Evolutionary conservation across 192 early-diverging fungal species (phyloP).

Genomic region (Podila clonocystis): DNA sequence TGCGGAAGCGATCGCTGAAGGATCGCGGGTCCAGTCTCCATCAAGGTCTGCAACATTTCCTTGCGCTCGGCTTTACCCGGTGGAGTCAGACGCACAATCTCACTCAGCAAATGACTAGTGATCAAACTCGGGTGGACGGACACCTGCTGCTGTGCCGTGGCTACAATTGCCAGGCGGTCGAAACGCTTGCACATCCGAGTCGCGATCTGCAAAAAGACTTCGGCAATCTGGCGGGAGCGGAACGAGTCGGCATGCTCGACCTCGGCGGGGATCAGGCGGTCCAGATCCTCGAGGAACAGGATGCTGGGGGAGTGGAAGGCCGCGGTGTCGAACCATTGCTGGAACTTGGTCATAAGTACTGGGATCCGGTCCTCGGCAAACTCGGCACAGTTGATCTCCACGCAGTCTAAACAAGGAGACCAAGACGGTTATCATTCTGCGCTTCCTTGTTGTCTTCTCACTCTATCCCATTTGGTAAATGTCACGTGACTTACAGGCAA

Average conservation of each 20-base stretch:
- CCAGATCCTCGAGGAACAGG: conserved; percentile 80
- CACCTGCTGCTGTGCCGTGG: conserved; percentile 71
- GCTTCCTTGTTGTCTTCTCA: not conserved
- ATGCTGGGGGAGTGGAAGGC: conserved; percentile 77
- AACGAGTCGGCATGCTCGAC: conserved; percentile 78
- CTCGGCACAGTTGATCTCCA: conserved; percentile 65
- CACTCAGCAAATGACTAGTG: conserved; percentile 70
- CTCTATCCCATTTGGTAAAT: not conserved
- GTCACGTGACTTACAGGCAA: conserved; percentile 50
- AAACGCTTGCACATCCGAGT: conserved; percentile 55
- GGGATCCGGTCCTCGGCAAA: conserved; percentile 66
- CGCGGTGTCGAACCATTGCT: conserved; percentile 70
- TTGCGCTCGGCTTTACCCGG: conserved; percentile 73
- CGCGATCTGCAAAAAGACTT: conserved; percentile 68
- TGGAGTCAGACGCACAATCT: conserved; percentile 68
- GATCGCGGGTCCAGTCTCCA: conserved; percentile 62
- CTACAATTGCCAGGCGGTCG: conserved; percentile 66
- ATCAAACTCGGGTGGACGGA: conserved; percentile 69
- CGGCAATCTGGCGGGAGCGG: conserved; percentile 69
- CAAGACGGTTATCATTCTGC: conserved; percentile 18
- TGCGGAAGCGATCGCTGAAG: conserved; percentile 57
- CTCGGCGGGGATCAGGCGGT: conserved; percentile 76
- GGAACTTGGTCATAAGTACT: conserved; percentile 66
- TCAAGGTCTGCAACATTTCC: conserved; percentile 78
- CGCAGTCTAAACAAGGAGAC: conserved; percentile 56